A percentile compares a stretch with the other conserved stretches of the same genome.
These are phyloP conservation scores for Coffea eugenioides DNA, from an alignment of 257 asterid genomes.

Conservation along the genomic window DNA sequence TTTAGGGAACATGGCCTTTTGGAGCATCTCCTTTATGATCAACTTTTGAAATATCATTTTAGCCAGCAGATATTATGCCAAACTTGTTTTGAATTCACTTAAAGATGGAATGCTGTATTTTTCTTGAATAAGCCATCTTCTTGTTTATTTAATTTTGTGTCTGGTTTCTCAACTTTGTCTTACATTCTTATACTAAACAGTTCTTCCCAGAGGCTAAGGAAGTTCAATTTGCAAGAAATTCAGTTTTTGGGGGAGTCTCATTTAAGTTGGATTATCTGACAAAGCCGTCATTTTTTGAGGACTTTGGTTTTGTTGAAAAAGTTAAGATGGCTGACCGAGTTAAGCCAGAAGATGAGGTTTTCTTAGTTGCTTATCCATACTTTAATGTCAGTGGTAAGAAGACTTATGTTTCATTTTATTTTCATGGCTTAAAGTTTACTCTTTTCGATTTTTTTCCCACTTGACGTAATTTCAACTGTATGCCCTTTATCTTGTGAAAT, in stretches of 20 bases:
- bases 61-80: neutral
- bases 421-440: neutral
- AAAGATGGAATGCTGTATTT: neutral
- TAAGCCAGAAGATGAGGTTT: slow-evolving; percentile 79
- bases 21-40: neutral
- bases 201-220: slow-evolving; percentile 96
- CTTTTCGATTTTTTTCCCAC: neutral
- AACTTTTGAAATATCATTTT: neutral
- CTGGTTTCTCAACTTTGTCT: slow-evolving; percentile 6
- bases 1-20: neutral
- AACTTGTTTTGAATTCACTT: neutral
- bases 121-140: neutral
- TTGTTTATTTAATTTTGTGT: neutral
- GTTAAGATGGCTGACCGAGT: slow-evolving; percentile 83
- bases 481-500: slow-evolving; percentile 13
- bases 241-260: slow-evolving; percentile 71
- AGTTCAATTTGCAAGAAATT: slow-evolving; percentile 74
- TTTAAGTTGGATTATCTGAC: slow-evolving; percentile 80
- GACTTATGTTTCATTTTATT: slow-evolving; percentile 2
- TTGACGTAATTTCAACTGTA: neutral
- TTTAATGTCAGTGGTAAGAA: slow-evolving; percentile 77
- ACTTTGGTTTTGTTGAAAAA: slow-evolving; percentile 69
- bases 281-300: slow-evolving; percentile 86
- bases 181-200: slow-evolving; percentile 36
- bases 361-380: slow-evolving; percentile 86